A percentile compares a stretch with the other conserved stretches of the same genome.
phyloP scores from a whole-genome alignment of 257 asterid species.

The Salvia hispanica region DNA sequence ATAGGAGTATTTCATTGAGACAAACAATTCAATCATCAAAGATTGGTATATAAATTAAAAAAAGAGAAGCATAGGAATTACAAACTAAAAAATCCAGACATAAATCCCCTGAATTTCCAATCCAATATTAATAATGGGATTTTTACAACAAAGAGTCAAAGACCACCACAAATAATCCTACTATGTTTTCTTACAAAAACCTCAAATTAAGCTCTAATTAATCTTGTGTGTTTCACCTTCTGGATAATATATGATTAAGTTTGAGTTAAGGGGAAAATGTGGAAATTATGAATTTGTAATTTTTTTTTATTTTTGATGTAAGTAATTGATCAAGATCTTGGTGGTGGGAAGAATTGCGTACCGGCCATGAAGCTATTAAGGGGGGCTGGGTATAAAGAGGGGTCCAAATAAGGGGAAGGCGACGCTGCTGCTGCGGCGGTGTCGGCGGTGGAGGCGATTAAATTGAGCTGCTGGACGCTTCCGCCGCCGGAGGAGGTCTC shows the following conservation, averaged over 20 bases:
- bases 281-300: neutral
- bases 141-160: slow-evolving; percentile 36
- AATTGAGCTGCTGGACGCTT: slow-evolving; percentile 64
- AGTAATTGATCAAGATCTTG: slow-evolving; percentile 61
- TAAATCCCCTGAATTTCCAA: slow-evolving; percentile 39
- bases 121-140: slow-evolving; percentile 30
- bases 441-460: slow-evolving; percentile 45
- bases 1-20: neutral
- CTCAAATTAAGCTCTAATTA: neutral
- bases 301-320: neutral
- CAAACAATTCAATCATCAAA: slow-evolving; percentile 9
- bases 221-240: slow-evolving; percentile 19
- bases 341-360: slow-evolving; percentile 98
- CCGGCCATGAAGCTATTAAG: slow-evolving; percentile 80
- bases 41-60: slow-evolving; percentile 4
- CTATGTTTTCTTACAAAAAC: slow-evolving; percentile 12
- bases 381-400: slow-evolving; percentile 68
- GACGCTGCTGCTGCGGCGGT: slow-evolving; percentile 34
- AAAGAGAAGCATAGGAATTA: slow-evolving; percentile 24
- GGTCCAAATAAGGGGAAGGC: slow-evolving; percentile 56
- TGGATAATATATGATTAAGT: slow-evolving; percentile 2
- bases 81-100: slow-evolving; percentile 29
- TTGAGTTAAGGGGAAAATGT: neutral
- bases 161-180: slow-evolving; percentile 20
- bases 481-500: slow-evolving; percentile 86